Conservation (phyloP, 345 rosid genomes). For the Bruguiera gymnorhiza region DNA sequence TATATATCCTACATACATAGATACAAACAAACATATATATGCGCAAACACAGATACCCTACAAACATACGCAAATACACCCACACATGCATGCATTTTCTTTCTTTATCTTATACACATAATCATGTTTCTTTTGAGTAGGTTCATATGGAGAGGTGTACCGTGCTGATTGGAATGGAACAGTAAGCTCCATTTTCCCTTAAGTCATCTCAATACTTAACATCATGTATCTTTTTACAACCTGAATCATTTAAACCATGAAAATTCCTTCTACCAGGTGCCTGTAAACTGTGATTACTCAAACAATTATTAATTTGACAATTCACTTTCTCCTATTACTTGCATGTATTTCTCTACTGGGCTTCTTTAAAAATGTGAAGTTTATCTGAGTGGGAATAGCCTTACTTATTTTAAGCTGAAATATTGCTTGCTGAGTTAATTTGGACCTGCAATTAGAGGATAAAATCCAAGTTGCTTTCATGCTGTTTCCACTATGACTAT, state of each 20-base stretch:
- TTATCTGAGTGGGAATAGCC: neutral
- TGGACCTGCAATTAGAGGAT: neutral
- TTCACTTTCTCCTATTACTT: neutral
- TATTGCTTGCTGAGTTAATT: neutral
- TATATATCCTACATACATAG: no score
- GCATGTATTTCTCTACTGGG: neutral
- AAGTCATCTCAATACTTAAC: constrained; percentile 8
- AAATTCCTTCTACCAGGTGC: neutral
- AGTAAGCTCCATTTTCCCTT: constrained; percentile 48
- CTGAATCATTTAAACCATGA: neutral
- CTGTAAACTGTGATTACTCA: neutral
- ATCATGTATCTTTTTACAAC: neutral
- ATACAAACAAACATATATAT: no score
- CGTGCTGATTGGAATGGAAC: constrained; percentile 98
- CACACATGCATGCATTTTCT: neutral
- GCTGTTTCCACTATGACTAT: neutral
- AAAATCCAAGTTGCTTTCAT: neutral
- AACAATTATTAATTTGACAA: neutral
- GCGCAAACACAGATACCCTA: no score
- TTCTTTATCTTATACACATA: neutral
- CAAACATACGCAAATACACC: no score
- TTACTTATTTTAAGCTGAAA: neutral
- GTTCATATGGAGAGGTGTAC: constrained; percentile 99
- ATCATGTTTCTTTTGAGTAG: constrained; percentile 38
- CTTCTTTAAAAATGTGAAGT: neutral